Evolutionary conservation across 148 eudicot species (phyloP), one percentile per base, ranked within the genome.

Genomic region (Cornus florida): DNA sequence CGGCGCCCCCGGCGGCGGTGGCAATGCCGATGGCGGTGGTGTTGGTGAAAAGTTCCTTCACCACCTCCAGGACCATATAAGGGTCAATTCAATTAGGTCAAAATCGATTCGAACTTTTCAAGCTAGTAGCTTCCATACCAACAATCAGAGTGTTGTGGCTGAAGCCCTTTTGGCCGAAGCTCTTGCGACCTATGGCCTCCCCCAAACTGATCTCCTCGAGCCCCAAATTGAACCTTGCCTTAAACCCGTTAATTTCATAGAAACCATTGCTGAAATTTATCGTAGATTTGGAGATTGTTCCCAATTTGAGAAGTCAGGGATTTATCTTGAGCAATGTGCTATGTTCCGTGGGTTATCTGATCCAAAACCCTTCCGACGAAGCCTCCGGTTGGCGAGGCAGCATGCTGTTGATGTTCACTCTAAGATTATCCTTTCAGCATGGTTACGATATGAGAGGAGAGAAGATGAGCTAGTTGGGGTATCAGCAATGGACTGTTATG

Each of bases 31-130:
- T 0, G 81, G 78, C 20, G 85, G 83, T 1, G 77, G 91, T 35
- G 87, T 83, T 0, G 88, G 87, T 0, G 93, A 93, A 75, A 91
- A 89, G 80, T 83, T 93, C 12, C 76, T 91, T 19, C 89, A 88
- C 14, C 93, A 87, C 1, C 80, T 89, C 33, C 92, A 90, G n/a
- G 97, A 90, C 28, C 97, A 91, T 53, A 73, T 93, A 16, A 86
- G 92, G 76, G 97, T 91, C 76, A 91, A 88, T 83, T 87, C 97
- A 10, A 73, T 84, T 72, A 81, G 92, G 83, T 86, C 91, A 35
- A 93, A 86, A 74, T 79, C 90, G 11, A 70, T 66, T 53, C 78
- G 79, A 67, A 79, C 48, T 75, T 75, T 74, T 68, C 82, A 77
- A 39, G 57, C 57, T 22, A 76, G 70, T 23, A 90, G 78, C 69